These are phyloP conservation scores for Echites panduratus DNA, from an alignment of 257 asterid genomes.

Conservation along the genomic window DNA sequence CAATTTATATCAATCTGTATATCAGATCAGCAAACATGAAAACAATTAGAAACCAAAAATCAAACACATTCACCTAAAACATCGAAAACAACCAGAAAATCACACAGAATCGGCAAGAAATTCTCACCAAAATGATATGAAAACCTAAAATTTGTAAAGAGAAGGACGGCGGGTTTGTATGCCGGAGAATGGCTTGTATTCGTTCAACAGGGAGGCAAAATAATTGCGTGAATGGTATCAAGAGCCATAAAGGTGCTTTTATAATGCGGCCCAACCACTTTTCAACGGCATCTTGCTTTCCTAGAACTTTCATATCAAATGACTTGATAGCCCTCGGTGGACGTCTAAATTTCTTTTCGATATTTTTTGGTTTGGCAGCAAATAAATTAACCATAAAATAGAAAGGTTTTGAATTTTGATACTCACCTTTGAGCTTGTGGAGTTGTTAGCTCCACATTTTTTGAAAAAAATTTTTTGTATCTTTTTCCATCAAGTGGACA, in stretches of 20 bases:
- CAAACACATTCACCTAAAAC: not conserved
- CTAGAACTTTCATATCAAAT: not conserved
- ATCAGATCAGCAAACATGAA: not conserved
- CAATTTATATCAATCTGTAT: conserved; percentile 5
- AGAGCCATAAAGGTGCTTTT: not conserved
- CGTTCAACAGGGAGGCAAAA: not conserved
- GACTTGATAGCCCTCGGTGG: conserved; percentile 1
- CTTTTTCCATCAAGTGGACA: not conserved
- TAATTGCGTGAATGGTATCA: not conserved
- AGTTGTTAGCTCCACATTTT: not conserved
- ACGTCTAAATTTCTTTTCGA: not conserved
- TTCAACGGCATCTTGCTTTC: not conserved
- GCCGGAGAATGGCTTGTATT: not conserved
- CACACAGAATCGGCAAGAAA: not conserved
- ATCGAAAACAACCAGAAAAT: not conserved
- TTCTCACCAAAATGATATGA: not conserved
- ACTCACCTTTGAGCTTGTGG: not conserved
- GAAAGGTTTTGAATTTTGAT: not conserved
- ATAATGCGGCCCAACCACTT: not conserved
- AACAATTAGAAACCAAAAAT: not conserved
- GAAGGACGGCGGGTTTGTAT: not conserved
- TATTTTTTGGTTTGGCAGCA: not conserved
- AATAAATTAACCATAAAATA: not conserved
- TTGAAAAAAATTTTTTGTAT: not conserved
- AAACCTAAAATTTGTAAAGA: not conserved